Conservation (phyloP, 1,139 yeast species). For the Saccharomyces hybrid region DNA sequence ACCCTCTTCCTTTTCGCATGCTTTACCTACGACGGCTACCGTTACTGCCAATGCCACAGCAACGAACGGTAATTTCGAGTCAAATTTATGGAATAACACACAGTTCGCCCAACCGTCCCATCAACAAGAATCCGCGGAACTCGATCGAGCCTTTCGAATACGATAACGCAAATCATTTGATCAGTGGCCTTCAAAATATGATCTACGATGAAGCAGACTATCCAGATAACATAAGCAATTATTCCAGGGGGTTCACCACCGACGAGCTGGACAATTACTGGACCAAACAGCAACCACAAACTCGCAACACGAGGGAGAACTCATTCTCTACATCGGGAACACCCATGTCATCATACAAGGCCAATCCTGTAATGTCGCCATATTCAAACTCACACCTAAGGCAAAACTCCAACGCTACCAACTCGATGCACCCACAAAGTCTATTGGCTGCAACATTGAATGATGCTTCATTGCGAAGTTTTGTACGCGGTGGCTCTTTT, state of each 20-base stretch:
- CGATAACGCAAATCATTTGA: constrained; percentile 27
- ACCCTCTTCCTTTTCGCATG: constrained; percentile 4
- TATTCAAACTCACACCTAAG: constrained; percentile 1
- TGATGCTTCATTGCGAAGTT: constrained; percentile 8
- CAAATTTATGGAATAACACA: background rate
- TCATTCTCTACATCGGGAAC: background rate
- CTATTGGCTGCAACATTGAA: constrained; percentile 15
- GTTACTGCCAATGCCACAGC: constrained; percentile 7
- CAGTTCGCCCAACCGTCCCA: background rate
- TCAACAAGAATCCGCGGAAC: constrained; percentile 5
- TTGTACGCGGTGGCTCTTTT: background rate
- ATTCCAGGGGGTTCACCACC: constrained; percentile 28
- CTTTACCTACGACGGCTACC: constrained; percentile 10
- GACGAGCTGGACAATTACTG: constrained; percentile 31
- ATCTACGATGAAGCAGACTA: constrained; percentile 28
- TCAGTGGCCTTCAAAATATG: constrained; percentile 30
- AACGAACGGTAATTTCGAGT: background rate
- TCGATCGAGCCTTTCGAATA: constrained; percentile 24
- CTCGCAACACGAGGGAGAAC: background rate
- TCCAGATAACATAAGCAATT: constrained; percentile 26
- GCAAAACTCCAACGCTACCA: constrained; percentile 2
- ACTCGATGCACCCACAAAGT: constrained; percentile 14
- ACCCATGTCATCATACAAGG: background rate
- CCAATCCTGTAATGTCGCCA: constrained; percentile 1
- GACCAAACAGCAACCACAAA: constrained; percentile 14